phyloP scores from a whole-genome alignment of 495 filamentous ascomycete species.

The Barbatosphaeria neglecta region DNA sequence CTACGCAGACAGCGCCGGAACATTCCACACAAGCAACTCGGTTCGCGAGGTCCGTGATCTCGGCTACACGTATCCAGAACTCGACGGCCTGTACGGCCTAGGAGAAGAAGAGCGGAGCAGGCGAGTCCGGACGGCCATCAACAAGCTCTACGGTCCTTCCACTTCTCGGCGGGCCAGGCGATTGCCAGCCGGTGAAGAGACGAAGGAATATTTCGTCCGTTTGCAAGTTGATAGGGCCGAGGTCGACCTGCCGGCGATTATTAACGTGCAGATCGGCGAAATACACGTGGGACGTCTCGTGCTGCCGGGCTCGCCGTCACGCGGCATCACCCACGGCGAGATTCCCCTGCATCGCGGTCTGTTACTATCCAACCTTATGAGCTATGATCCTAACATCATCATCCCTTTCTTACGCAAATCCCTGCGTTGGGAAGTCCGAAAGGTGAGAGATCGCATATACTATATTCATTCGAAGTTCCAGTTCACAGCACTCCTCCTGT shows the following conservation, averaged over 20 bases:
- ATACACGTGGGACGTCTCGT: conserved; percentile 8
- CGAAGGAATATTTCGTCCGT: conserved; percentile 10
- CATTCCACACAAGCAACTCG: conserved; percentile 19
- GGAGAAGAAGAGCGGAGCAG: conserved; percentile 1
- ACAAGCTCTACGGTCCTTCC: conserved; percentile 9
- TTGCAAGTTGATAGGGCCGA: conserved; percentile 9
- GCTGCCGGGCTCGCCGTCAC: conserved; percentile 12
- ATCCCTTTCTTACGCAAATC: conserved; percentile 1
- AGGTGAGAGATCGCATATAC: conserved; percentile 8
- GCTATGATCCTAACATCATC: neutral
- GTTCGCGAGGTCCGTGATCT: conserved; percentile 10
- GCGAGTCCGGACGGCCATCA: conserved; percentile 7
- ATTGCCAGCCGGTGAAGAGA: neutral
- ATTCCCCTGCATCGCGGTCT: conserved; percentile 6
- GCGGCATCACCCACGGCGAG: conserved; percentile 8
- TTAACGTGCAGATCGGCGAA: conserved; percentile 9
- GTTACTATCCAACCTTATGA: neutral
- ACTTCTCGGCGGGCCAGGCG: neutral
- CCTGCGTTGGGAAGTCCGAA: conserved; percentile 5
- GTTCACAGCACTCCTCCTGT: too few relatives aligned
- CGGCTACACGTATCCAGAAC: conserved; percentile 32
- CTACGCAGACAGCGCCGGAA: conserved; percentile 11
- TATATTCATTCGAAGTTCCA: neutral
- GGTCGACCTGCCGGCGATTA: conserved; percentile 9
- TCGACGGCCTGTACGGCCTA: conserved; percentile 1